These are phyloP conservation scores for Neurospora sp. DNA, from an alignment of 495 filamentous ascomycete species.

Conservation along the genomic window DNA sequence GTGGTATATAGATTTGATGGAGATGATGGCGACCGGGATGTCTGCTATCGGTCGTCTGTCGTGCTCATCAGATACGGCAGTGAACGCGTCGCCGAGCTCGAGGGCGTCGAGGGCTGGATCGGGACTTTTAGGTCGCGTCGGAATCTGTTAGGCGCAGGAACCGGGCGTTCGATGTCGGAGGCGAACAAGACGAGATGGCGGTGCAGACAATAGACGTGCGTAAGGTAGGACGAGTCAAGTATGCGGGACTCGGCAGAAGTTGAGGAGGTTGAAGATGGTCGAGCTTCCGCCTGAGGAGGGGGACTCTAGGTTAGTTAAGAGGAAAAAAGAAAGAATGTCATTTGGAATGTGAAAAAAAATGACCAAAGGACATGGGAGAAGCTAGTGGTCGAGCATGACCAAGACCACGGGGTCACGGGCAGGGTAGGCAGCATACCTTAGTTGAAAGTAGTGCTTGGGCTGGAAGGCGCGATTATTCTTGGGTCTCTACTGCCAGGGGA, in stretches of 20 bases:
- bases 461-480: background rate
- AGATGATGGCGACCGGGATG: background rate
- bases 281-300: background rate
- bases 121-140: background rate
- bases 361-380: background rate
- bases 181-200: background rate
- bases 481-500: background rate
- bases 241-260: background rate
- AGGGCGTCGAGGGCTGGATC: background rate
- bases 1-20: slow-evolving; percentile 26
- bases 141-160: background rate
- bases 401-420: background rate
- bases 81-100: background rate
- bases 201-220: background rate
- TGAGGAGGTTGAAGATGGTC: background rate
- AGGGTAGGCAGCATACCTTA: background rate
- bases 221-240: background rate
- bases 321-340: background rate
- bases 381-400: background rate
- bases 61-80: background rate
- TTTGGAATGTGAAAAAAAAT: background rate
- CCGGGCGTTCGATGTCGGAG: background rate
- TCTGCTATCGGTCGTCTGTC: background rate
- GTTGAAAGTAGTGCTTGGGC: background rate
- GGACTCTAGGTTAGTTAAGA: background rate